phyloP scores from a whole-genome alignment of 2,329 filamentous ascomycete genomes.

The Ascocoryne sarcoides region DNA sequence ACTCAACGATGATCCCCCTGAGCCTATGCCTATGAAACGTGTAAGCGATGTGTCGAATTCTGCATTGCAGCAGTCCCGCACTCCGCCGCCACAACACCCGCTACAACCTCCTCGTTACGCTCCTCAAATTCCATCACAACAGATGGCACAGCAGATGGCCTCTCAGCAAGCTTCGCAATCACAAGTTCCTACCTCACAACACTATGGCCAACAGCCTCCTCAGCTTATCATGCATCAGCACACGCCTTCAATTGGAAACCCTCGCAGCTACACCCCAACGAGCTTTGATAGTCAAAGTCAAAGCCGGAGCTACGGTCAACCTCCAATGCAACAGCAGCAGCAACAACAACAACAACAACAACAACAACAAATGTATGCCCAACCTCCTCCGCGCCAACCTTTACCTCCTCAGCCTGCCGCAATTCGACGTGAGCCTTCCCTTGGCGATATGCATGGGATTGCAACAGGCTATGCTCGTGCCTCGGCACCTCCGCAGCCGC shows the following conservation, averaged over 20 bases:
- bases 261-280: slow-evolving; percentile 25
- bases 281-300: slow-evolving; percentile 16
- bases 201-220: slow-evolving; percentile 36
- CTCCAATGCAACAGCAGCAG: slow-evolving; percentile 24
- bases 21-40: slow-evolving; percentile 27
- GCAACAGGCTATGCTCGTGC: slow-evolving; percentile 21
- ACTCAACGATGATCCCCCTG: slow-evolving; percentile 43
- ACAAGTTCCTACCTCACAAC: slow-evolving; percentile 18
- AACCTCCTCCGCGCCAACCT: slow-evolving; percentile 22
- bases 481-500: slow-evolving; percentile 19
- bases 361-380: slow-evolving; percentile 23
- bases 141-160: slow-evolving; percentile 37
- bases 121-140: slow-evolving; percentile 28
- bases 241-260: slow-evolving; percentile 26
- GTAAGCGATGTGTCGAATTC: slow-evolving; percentile 19
- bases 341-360: slow-evolving; percentile 28
- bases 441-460: slow-evolving; percentile 23
- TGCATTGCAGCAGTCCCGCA: slow-evolving; percentile 17
- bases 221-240: slow-evolving; percentile 38
- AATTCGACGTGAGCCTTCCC: slow-evolving; percentile 23
- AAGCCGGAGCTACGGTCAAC: slow-evolving; percentile 32
- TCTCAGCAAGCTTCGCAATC: slow-evolving; percentile 38
- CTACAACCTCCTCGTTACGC: slow-evolving; percentile 26
- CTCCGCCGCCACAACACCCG: slow-evolving; percentile 24
- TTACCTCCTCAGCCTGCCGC: slow-evolving; percentile 19